Evolutionary conservation across 441 rosid species (phyloP).

Genomic region (Gossypium davidsonii): DNA sequence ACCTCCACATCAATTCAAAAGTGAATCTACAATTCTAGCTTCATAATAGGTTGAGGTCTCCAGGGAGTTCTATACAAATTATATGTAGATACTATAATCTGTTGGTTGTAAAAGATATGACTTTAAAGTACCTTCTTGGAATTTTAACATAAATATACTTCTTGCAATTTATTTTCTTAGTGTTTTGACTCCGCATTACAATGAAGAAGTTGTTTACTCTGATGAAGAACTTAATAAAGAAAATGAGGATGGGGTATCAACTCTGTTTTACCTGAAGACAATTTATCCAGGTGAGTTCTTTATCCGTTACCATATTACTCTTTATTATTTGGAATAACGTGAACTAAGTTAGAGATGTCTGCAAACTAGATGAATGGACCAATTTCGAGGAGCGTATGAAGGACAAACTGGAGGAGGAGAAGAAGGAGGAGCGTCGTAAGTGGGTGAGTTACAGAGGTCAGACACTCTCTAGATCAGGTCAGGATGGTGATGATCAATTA

Average conservation of each 20-base stretch:
- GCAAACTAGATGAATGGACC: constrained; percentile 79
- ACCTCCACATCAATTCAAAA: constrained; percentile 1
- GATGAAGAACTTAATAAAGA: constrained; percentile 68
- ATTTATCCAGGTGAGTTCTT: constrained; percentile 77
- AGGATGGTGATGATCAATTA: neutral
- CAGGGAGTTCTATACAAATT: neutral
- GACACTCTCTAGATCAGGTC: constrained; percentile 95
- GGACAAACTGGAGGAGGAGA: constrained; percentile 38
- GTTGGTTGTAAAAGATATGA: neutral
- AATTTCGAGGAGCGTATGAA: constrained; percentile 55
- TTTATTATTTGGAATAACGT: constrained; percentile 14
- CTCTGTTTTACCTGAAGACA: constrained; percentile 74
- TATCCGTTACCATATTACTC: constrained; percentile 10
- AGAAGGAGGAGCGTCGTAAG: constrained; percentile 40
- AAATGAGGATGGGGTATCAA: constrained; percentile 93
- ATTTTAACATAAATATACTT: neutral
- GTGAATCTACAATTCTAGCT: neutral
- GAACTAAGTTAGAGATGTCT: constrained; percentile 18
- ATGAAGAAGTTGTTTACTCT: constrained; percentile 88
- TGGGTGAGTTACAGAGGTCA: constrained; percentile 97
- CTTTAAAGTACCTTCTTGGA: neutral
- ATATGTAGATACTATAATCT: constrained; percentile 4
- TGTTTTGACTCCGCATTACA: constrained; percentile 92
- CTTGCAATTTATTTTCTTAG: constrained; percentile 30
- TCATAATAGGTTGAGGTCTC: neutral